Evolutionary conservation across 208 protist genomes (phyloP).

Genomic region (Crithidia mellificae): DNA sequence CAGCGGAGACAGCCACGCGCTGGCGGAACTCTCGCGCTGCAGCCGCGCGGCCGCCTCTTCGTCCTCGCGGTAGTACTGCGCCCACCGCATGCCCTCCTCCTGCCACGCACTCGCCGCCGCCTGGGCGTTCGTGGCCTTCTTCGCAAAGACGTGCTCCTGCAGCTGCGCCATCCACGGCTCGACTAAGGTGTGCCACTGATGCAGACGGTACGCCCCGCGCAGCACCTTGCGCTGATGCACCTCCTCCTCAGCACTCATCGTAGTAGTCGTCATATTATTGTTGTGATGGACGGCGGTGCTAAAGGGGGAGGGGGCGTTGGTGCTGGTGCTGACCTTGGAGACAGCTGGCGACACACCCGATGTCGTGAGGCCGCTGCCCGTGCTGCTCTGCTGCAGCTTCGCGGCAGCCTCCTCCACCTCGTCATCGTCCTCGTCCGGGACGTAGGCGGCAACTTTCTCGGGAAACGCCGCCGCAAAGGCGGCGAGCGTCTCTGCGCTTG

Average conservation of each 20-base stretch:
- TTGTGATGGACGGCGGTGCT: not conserved
- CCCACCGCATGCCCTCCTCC: slow-evolving; percentile 41
- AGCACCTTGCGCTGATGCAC: slow-evolving; percentile 19
- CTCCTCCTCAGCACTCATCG: not conserved
- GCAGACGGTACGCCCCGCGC: slow-evolving; percentile 39
- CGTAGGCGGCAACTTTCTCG: slow-evolving; percentile 33
- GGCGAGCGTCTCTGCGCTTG: slow-evolving; percentile 23
- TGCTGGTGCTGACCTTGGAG: not conserved
- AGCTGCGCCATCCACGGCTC: slow-evolving; percentile 38
- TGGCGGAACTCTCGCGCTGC: slow-evolving; percentile 11
- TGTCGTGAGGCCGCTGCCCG: not conserved
- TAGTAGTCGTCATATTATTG: no score
- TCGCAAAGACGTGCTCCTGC: slow-evolving; percentile 16
- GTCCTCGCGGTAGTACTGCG: slow-evolving; percentile 39
- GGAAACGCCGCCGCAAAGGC: slow-evolving; percentile 35
- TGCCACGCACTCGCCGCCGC: slow-evolving; percentile 22
- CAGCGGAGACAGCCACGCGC: slow-evolving; percentile 34
- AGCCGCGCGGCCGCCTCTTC: slow-evolving; percentile 18
- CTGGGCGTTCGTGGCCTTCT: slow-evolving; percentile 10
- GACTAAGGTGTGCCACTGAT: slow-evolving; percentile 39
- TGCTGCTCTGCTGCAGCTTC: slow-evolving; percentile 19
- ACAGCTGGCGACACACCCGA: not conserved
- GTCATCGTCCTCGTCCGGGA: slow-evolving; percentile 35
- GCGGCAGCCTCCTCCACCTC: slow-evolving; percentile 13
- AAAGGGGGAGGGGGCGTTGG: not conserved